Percentiles rank a stretch among this genome's conserved stretches.
Evolutionary conservation across 805 yeast species (phyloP).

Genomic region (Lipomyces lipofer): DNA sequence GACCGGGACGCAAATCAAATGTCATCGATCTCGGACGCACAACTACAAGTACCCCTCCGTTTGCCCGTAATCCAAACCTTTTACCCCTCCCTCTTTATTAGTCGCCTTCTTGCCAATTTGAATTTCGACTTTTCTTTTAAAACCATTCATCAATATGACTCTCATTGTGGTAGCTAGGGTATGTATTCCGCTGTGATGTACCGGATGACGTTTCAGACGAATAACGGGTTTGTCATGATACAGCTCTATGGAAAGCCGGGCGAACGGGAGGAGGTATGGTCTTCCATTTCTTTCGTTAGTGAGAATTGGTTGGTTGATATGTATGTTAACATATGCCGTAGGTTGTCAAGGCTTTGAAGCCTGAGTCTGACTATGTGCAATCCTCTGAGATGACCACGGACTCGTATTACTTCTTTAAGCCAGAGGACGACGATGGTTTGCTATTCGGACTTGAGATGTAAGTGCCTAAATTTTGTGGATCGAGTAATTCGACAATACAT

Average conservation of each 20-base stretch:
- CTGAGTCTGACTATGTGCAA: constrained; percentile 18
- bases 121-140: constrained; percentile 1
- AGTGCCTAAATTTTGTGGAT: too few species aligned
- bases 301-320: too few species aligned
- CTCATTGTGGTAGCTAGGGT: too few species aligned
- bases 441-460: constrained; percentile 23
- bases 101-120: constrained; percentile 6
- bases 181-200: too few species aligned
- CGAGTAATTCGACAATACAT: background rate
- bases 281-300: background rate
- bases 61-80: background rate
- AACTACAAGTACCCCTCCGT: too few species aligned
- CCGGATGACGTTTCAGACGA: too few species aligned
- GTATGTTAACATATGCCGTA: too few species aligned
- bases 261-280: constrained; percentile 13
- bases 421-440: constrained; percentile 6
- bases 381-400: constrained; percentile 10
- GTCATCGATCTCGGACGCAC: too few species aligned
- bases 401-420: constrained; percentile 18
- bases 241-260: constrained; percentile 13
- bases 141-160: too few species aligned
- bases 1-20: too few species aligned
- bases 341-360: constrained; percentile 19
- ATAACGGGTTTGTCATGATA: background rate
- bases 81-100: background rate